These are phyloP conservation scores for Spergularia azorica DNA, from an alignment of 179 eudicot genomes.

Conservation along the genomic window DNA sequence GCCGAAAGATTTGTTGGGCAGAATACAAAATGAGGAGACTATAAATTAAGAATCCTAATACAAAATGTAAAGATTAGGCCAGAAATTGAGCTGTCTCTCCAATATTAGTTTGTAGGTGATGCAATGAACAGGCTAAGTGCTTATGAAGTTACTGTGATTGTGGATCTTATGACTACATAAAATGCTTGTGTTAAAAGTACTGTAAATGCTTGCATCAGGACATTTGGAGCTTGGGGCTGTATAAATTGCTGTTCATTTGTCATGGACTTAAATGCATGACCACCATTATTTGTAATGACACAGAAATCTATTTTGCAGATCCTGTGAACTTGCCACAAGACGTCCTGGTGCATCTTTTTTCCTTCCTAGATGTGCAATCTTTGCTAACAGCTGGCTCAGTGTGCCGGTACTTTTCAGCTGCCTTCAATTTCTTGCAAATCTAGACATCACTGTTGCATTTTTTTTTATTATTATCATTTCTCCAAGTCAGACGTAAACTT, in stretches of 20 bases:
- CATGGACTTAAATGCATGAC: background rate
- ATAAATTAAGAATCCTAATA: background rate
- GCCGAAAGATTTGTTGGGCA: background rate
- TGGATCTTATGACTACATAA: background rate
- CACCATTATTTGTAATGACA: background rate
- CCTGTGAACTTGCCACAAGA: slow-evolving; percentile 60
- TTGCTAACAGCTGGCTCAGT: slow-evolving; percentile 66
- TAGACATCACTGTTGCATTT: background rate
- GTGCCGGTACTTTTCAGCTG: slow-evolving; percentile 59
- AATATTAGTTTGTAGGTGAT: background rate
- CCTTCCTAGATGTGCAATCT: slow-evolving; percentile 75
- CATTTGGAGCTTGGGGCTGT: background rate
- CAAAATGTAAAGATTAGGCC: background rate
- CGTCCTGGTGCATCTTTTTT: slow-evolving; percentile 69
- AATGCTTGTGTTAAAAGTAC: background rate
- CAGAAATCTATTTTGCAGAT: slow-evolving; percentile 39
- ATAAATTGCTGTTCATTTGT: slow-evolving; percentile 6
- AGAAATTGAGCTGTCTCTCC: background rate
- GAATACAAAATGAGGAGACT: background rate
- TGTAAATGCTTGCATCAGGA: background rate
- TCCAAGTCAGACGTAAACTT: background rate
- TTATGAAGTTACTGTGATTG: background rate
- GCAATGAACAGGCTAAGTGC: background rate
- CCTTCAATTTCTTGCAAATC: background rate
- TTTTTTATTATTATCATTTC: background rate